phyloP scores from a whole-genome alignment of 192 early-diverging fungal species.

The Entomortierella parvispora region DNA sequence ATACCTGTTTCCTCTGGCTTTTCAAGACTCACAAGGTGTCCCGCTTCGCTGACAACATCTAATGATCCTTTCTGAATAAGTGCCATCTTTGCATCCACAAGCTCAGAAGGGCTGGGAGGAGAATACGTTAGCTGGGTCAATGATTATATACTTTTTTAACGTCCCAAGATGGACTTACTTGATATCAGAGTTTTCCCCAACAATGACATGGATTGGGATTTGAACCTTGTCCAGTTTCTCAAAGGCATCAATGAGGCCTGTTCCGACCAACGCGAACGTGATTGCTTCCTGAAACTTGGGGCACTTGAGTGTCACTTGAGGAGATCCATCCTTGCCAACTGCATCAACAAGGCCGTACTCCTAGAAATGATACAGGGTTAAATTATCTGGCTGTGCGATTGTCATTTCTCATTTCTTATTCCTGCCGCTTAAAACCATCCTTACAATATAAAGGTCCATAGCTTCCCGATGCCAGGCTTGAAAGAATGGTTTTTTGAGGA shows the following conservation, averaged over 20 bases:
- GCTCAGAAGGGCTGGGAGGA: slow-evolving; percentile 14
- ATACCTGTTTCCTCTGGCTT: slow-evolving; percentile 54
- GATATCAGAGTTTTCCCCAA: slow-evolving; percentile 41
- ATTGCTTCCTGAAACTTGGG: slow-evolving; percentile 58
- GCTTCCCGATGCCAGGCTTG: slow-evolving; percentile 60
- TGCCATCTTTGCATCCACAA: slow-evolving; percentile 16
- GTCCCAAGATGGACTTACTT: too few species aligned
- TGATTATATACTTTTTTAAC: too few species aligned
- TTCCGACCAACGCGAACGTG: slow-evolving; percentile 25
- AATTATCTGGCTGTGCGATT: neutral
- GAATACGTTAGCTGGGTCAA: neutral
- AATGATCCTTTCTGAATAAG: slow-evolving; percentile 22
- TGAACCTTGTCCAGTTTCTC: slow-evolving; percentile 32
- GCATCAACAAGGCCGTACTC: slow-evolving; percentile 56
- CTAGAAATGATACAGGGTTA: slow-evolving; percentile 23
- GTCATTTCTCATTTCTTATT: neutral
- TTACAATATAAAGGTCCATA: slow-evolving; percentile 65
- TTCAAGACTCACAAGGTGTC: slow-evolving; percentile 56
- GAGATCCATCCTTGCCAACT: slow-evolving; percentile 41
- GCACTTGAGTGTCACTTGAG: slow-evolving; percentile 50
- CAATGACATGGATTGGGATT: slow-evolving; percentile 55
- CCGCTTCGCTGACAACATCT: slow-evolving; percentile 33
- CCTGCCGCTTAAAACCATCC: neutral
- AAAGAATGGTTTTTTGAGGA: slow-evolving; percentile 49
- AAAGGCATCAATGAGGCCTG: slow-evolving; percentile 30